These are phyloP conservation scores for Leishmania arabica DNA, from an alignment of 208 protist species.

Conservation along the genomic window DNA sequence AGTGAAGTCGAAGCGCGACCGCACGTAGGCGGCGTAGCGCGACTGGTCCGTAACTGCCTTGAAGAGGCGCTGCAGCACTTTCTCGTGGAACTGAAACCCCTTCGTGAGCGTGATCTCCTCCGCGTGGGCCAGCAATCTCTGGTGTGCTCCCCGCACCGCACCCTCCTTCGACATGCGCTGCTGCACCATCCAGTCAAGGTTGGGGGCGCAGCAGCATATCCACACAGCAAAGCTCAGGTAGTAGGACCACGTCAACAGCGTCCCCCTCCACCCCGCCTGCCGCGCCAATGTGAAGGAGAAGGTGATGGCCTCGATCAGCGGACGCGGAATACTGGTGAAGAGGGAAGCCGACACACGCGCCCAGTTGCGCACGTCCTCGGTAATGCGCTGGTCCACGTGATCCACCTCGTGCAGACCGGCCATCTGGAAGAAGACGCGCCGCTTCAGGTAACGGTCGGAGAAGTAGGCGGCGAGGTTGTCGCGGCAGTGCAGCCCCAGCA, in stretches of 20 bases:
- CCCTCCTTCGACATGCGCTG: constrained; percentile 52
- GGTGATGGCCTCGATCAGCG: constrained; percentile 49
- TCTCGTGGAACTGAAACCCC: constrained; percentile 39
- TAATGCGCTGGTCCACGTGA: constrained; percentile 71
- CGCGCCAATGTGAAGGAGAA: constrained; percentile 51
- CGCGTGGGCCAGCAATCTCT: constrained; percentile 45
- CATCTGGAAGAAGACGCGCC: constrained; percentile 69
- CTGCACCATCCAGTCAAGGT: constrained; percentile 49
- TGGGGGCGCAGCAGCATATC: constrained; percentile 31
- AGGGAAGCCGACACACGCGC: constrained; percentile 30
- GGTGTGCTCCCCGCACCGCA: constrained; percentile 50
- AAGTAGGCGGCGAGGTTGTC: constrained; percentile 67
- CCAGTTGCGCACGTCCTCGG: constrained; percentile 61
- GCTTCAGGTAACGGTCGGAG: constrained; percentile 56
- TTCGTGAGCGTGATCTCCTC: constrained; percentile 69
- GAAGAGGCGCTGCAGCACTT: constrained; percentile 47
- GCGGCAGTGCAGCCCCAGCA: constrained; percentile 62
- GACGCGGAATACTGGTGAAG: constrained; percentile 52
- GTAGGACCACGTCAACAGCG: constrained; percentile 39
- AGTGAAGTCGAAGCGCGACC: constrained; percentile 49
- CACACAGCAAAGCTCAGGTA: constrained; percentile 45
- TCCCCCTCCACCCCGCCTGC: constrained; percentile 32
- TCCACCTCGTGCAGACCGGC: constrained; percentile 49
- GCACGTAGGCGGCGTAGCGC: constrained; percentile 53
- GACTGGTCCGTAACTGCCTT: constrained; percentile 46